Evolutionary conservation across 2,329 filamentous ascomycete species (phyloP), one percentile per base, ranked within the genome.

Genomic region (Trichophyton benhamiae): DNA sequence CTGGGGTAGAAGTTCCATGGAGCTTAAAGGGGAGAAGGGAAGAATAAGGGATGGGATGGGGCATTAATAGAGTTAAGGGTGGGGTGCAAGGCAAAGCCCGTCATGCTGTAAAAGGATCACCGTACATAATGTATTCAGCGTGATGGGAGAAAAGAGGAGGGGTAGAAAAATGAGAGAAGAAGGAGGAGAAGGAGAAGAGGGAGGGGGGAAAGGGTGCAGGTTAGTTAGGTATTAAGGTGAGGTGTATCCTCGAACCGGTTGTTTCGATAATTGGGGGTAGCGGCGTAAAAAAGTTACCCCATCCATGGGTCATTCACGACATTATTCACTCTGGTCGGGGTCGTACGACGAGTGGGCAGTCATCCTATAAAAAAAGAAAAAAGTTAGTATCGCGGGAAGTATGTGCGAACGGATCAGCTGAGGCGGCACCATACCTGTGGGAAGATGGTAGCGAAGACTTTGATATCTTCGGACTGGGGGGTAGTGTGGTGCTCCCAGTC

Each of bases 371-470:
- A 30, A 30, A 30, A 27, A 27, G 6, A 30, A 8, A 30, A 57
- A 20, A 15, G 30, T 38, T 38, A 58, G 33, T 20, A 58, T 41
- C 67, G 58, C 13, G 20, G 8, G 53, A 20, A 41, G 30, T 20
- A 13, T 30, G 63, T 61, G 67, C 60, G 63, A 61, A 57, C 6
- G 63, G 46, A 65, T 61, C 44, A 25, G 61, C 67, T 57, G 13
- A 20, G n/a, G 25, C 9, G 36, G 6, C 27, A 30, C 15, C 86
- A 75, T 77, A 95, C 91, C 87, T 88, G 87, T 61, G 94, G 94
- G 82, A 99, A 99, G 68, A 99, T 95, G 30, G 91, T 96, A 46
- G 94, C 94, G 77, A 97, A 99, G 67, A 97, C 92, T 79, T 95
- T 92, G 76, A 99, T 97, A 75, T 95, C 87, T 78, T 99, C 94